phyloP scores from a whole-genome alignment of 768 basidiomycete genomes.

The Hypholoma sublateritium region DNA sequence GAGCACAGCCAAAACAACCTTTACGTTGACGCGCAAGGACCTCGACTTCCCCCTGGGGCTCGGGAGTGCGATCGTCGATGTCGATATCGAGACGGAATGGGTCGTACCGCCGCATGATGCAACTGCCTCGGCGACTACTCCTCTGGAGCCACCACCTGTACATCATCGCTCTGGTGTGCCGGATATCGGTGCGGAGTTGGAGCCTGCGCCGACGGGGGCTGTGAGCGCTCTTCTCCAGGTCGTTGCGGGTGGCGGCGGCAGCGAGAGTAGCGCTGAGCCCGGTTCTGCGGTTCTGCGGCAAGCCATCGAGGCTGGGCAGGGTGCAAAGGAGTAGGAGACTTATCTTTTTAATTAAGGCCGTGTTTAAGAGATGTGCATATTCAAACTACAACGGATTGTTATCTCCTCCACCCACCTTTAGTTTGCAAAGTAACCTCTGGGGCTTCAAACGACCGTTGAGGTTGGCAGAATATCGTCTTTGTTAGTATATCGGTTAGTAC shows the following conservation, averaged over 20 bases:
- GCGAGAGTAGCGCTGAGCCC: neutral
- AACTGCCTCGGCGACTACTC: neutral
- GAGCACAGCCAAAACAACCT: constrained; percentile 25
- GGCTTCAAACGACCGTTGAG: too few species aligned
- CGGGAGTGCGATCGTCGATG: constrained; percentile 64
- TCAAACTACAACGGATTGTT: too few species aligned
- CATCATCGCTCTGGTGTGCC: constrained; percentile 18
- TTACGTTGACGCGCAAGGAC: constrained; percentile 58
- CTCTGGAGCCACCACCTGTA: constrained; percentile 14
- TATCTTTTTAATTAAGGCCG: too few species aligned
- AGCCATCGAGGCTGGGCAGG: constrained; percentile 33
- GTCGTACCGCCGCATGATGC: neutral
- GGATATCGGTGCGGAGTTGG: constrained; percentile 8
- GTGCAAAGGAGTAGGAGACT: constrained; percentile 11
- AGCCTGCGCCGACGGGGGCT: constrained; percentile 27
- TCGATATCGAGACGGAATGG: constrained; percentile 46
- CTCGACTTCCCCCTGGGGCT: constrained; percentile 79
- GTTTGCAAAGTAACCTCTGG: too few species aligned
- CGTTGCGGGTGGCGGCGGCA: neutral
- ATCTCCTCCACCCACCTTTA: too few species aligned
- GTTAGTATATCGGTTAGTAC: too few species aligned
- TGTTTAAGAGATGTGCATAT: too few species aligned
- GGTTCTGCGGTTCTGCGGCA: constrained; percentile 21
- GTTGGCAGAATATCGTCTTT: too few species aligned
- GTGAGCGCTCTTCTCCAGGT: constrained; percentile 31